Conservation (phyloP, 805 yeast species). For the Suhomyces faveliae region DNA sequence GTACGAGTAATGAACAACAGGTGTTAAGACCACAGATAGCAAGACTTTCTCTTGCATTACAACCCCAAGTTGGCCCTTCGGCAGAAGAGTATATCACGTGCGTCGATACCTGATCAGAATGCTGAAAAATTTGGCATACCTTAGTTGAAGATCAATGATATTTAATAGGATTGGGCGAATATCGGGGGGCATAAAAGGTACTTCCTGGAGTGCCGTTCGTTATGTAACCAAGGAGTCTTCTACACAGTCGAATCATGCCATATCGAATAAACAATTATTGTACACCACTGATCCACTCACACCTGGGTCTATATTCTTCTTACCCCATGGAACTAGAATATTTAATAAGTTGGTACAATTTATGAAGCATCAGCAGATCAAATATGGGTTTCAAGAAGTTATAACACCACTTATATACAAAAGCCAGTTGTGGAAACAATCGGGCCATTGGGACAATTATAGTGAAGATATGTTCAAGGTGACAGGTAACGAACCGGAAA, state of each 20-base stretch:
- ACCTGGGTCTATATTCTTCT: slow-evolving; percentile 89
- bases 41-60: background rate
- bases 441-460: slow-evolving; percentile 96
- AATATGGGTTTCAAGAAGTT: slow-evolving; percentile 87
- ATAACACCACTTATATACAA: slow-evolving; percentile 88
- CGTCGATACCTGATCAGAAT: background rate
- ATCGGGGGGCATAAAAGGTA: background rate
- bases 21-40: background rate
- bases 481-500: slow-evolving; percentile 49
- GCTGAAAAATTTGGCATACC: background rate
- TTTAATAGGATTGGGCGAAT: background rate
- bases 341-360: slow-evolving; percentile 76
- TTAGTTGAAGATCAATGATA: background rate
- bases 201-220: background rate
- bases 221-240: slow-evolving; percentile 19
- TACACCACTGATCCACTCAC: slow-evolving; percentile 78
- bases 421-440: slow-evolving; percentile 78
- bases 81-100: background rate
- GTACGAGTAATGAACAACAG: background rate
- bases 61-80: background rate
- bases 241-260: slow-evolving; percentile 38
- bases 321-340: slow-evolving; percentile 89
- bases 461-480: slow-evolving; percentile 93
- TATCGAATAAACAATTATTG: slow-evolving; percentile 68
- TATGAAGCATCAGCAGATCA: slow-evolving; percentile 80